Evolutionary conservation across 2,329 filamentous ascomycete genomes (phyloP), one percentile per base, ranked within the genome.

Genomic region (Calonectria honghensis): DNA sequence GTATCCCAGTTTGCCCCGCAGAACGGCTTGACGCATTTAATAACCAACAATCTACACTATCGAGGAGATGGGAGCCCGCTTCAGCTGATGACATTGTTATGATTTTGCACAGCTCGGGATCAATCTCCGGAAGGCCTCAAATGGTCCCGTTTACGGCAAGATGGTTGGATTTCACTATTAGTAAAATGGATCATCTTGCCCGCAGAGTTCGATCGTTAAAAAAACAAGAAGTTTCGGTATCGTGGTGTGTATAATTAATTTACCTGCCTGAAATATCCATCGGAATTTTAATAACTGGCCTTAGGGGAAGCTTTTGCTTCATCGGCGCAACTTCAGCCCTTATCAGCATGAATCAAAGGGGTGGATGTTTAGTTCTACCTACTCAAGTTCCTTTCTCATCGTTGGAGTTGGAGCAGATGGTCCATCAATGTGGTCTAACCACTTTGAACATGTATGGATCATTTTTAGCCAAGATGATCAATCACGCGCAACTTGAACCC

Each of bases 221-320:
- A 6, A 51, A 29, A 27, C 48, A 51, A 20, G 48, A 51, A 13
- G 48, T 51, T 13, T 51, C 48, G 29, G 24, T 14, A 29, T 51
- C 48, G 3, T 51, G 48, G 48, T 51, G 10, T 14, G 48, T 50
- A 24, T 29, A 51, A 24, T 24, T 51, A 7, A 20, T 51, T 6
- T 24, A 6, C 18, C 9, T 11, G 20, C 45, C 10, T 50, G 5
- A 11, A 5, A 6, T 50, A 11, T 50, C 45, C 20, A 6, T 50
- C 24, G 45, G 3, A 11, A 29, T 13, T 13, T 24, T 29, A 51
- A 51, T 5, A 11, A 6, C 7, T 51, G 10, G 18, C 3, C 5
- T 7, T 52, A 52, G 50, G 50, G 50, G 50, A 52, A 52, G 50
- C 50, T 52, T 52, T 52, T 52, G 50, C 27, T 52, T 16, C 13